Conservation (phyloP, 148 eudicot genomes). For the Fagopyrum tataricum region DNA sequence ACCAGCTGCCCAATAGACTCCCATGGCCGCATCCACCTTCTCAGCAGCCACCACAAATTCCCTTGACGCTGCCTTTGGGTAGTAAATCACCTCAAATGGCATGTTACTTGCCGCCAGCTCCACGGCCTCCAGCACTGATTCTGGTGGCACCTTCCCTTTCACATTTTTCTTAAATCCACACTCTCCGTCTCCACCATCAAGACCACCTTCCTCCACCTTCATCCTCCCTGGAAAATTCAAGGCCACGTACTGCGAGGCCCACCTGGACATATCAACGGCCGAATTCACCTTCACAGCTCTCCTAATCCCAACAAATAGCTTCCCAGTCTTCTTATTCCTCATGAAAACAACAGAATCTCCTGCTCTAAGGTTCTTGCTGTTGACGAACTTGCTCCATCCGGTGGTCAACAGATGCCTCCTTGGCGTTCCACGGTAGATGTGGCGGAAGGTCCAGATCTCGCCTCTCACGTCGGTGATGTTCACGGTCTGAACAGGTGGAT, state of each 20-base stretch:
- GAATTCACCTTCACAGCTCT: constrained; percentile 26
- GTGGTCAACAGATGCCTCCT: constrained; percentile 75
- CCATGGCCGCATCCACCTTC: constrained; percentile 36
- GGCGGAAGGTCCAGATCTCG: constrained; percentile 50
- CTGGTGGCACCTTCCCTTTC: constrained; percentile 30
- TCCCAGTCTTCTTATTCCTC: constrained; percentile 15
- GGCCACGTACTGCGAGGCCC: constrained; percentile 8
- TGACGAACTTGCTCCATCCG: constrained; percentile 88
- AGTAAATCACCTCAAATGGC: constrained; percentile 62
- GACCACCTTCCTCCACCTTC: constrained; percentile 15
- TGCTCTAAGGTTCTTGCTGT: constrained; percentile 50
- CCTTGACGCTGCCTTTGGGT: constrained; percentile 44
- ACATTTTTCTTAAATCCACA: constrained; percentile 20
- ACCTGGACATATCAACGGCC: constrained; percentile 19
- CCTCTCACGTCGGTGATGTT: constrained; percentile 39
- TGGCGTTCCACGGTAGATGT: constrained; percentile 80
- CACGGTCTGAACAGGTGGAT: constrained; percentile 68
- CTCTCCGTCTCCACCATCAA: constrained; percentile 5
- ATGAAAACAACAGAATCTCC: constrained; percentile 73
- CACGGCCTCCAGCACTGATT: constrained; percentile 39
- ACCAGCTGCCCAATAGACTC: constrained; percentile 35
- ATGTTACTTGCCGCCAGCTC: constrained; percentile 39
- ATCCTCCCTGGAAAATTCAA: constrained; percentile 11
- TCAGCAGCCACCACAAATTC: constrained; percentile 74
- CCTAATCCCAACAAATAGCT: constrained; percentile 53